Evolutionary conservation across 306 rosid species (phyloP), one percentile per base, ranked within the genome.

Genomic region (Castanea mollissima): DNA sequence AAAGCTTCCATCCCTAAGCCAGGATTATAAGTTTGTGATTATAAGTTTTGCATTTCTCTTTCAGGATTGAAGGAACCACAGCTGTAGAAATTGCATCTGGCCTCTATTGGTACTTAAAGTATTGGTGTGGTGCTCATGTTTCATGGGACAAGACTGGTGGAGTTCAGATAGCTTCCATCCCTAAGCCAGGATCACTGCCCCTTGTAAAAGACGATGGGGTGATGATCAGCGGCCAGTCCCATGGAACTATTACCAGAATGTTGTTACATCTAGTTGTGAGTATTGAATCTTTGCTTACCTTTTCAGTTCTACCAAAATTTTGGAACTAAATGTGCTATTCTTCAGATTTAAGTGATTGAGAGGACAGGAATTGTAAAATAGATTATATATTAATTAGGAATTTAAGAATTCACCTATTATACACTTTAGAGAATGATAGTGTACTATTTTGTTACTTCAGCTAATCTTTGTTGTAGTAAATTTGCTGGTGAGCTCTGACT

Each of bases 81-180:
- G 32, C 32, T 3, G 32, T 31, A 31, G 32, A 31, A 3, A 31
- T 31, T 31, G 32, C 32, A 31, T 31, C 32, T 31, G 4, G 32
- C 32, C 32, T 31, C 4, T 31, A 31, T 31, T 31, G 32, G 32
- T 31, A 31, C 32, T 31, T 31, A 44, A 94, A 94, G 83, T 95
- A 92, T 75, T 91, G 89, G 92, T 92, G 99, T 25, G 91, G 92
- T 55, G 96, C 94, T 84, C 97, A 92, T 78, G 81, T 95, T 75
- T 92, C 99, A 38, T 92, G 97, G 98, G 94, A 92, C 79, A 94
- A 92, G 87, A 91, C 97, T 16, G 98, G 98, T 67, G 97, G 98
- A 62, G 69, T 83, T 86, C 98, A 90, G 84, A 80, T 83, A 79
- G 87, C 86, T 84, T 89, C 98, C 57, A 69, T 94, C 79, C 98